Base-by-base conservation (phyloP, 2,329 filamentous ascomycete genomes). In the Fonsecaea multimorphosa region DNA sequence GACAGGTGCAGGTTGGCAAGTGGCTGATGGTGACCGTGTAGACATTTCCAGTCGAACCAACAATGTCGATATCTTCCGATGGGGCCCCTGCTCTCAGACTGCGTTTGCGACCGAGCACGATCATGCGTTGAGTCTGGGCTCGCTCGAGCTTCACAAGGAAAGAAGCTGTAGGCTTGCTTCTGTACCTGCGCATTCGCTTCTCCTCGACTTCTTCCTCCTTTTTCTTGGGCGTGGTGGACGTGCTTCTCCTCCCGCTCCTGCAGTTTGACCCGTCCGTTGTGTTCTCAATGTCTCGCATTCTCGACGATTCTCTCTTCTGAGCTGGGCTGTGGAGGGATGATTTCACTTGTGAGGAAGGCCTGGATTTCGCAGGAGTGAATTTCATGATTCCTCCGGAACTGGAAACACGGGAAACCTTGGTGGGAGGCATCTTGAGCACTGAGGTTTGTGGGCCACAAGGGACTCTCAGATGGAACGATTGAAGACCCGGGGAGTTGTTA, bases 21-120 rank as follows among this genome's bases (percentile, higher is more conserved):
- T 83, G 82, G 64, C 77, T 75, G 60, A 90, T 84, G 11, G 75
- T 79, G 36, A 87, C 71, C 3, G 79, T 83, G 75, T 90, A 89
- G 19, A 89, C 76, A 70, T 89, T 89, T 16, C 87, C 87, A 0
- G 85, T 88, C 4, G 82, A 81, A 19, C 87, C 87, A 34, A 86
- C 85, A 57, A 89, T 82, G 24, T 83, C 77, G 60, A 88, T 81
- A 1, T 74, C 78, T 71, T 89, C 85, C 62, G 78, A 76, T 0
- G 81, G 84, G 2, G 74, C 75, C 8, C 81, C 76, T 1, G 80
- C 77, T 12, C 70, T 66, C 4, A 78, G 81, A 4, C 78, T 80
- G 9, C 82, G 76, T 58, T 74, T 78, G 51, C 86, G 81, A 49
- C 82, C 80, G 24, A 89, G 78, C 7, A 88, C 81, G 62, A 85